Evolutionary conservation across 2,329 filamentous ascomycete species (phyloP).

Genomic region (Helminthosporium solani): DNA sequence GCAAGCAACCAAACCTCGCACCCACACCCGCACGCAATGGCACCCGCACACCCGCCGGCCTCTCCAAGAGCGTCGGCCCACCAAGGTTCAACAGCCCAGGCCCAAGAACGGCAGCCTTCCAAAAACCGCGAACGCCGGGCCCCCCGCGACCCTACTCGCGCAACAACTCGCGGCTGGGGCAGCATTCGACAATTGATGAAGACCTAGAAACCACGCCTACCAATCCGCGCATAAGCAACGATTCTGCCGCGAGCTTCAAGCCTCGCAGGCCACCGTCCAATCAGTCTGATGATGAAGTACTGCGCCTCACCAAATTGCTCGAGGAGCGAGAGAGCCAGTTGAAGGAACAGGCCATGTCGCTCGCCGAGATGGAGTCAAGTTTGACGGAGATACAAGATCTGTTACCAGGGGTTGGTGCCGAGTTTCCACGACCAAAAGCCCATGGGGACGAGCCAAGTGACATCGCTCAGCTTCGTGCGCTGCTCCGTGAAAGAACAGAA

Average conservation of each 20-base stretch:
- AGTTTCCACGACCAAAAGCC: slow-evolving; percentile 48
- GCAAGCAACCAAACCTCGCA: slow-evolving; percentile 54
- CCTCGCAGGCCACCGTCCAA: slow-evolving; percentile 36
- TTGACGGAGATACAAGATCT: slow-evolving; percentile 77
- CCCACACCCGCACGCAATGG: slow-evolving; percentile 54
- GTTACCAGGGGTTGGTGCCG: slow-evolving; percentile 58
- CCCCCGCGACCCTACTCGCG: slow-evolving; percentile 50
- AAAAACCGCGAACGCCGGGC: slow-evolving; percentile 45
- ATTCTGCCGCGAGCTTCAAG: slow-evolving; percentile 53
- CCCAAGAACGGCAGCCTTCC: slow-evolving; percentile 62
- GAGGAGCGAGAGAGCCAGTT: slow-evolving; percentile 84
- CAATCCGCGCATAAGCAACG: slow-evolving; percentile 54
- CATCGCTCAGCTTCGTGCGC: slow-evolving; percentile 70
- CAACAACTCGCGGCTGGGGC: slow-evolving; percentile 49
- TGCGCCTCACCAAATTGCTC: slow-evolving; percentile 69
- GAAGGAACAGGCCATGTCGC: slow-evolving; percentile 78
- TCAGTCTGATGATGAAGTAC: slow-evolving; percentile 64
- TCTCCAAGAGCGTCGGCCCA: slow-evolving; percentile 57
- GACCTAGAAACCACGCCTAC: slow-evolving; percentile 51
- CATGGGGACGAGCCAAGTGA: slow-evolving; percentile 60
- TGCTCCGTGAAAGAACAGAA: slow-evolving; percentile 93
- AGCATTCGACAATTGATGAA: slow-evolving; percentile 44
- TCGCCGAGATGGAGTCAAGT: slow-evolving; percentile 88
- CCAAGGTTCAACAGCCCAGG: slow-evolving; percentile 65
- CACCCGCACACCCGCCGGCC: slow-evolving; percentile 55